phyloP scores from a whole-genome alignment of 2,329 filamentous ascomycete genomes.

The Pseudonectria buxi region DNA sequence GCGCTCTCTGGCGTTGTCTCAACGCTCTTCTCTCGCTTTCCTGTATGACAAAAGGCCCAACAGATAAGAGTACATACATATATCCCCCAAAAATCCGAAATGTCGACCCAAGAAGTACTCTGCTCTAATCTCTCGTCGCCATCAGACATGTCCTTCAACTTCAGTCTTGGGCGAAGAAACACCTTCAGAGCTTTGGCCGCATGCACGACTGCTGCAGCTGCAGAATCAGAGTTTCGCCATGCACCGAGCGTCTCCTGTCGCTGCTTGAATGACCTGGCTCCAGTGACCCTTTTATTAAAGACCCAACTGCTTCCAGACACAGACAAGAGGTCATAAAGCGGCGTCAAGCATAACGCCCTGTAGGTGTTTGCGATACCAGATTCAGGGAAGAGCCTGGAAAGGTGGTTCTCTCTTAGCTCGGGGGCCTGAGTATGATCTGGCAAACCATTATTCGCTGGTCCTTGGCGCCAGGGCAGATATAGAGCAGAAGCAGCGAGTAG shows the following conservation, averaged over 20 bases:
- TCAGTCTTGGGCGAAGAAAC: slow-evolving; percentile 31
- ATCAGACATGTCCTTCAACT: not conserved
- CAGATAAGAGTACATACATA: slow-evolving; percentile 53
- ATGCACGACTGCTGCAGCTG: slow-evolving; percentile 40
- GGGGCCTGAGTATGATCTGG: slow-evolving; percentile 17
- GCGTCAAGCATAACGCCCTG: slow-evolving; percentile 50
- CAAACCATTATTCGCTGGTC: slow-evolving; percentile 19
- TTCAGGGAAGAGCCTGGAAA: slow-evolving; percentile 37
- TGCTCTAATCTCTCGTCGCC: slow-evolving; percentile 6
- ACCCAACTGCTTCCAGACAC: slow-evolving; percentile 54
- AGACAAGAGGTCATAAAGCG: slow-evolving; percentile 50
- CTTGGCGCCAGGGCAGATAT: slow-evolving; percentile 30
- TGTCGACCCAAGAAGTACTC: slow-evolving; percentile 24
- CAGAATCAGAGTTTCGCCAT: slow-evolving; percentile 40
- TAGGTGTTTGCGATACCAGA: slow-evolving; percentile 46
- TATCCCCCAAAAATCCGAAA: slow-evolving; percentile 48
- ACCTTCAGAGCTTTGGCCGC: slow-evolving; percentile 45
- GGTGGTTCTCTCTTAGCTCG: slow-evolving; percentile 18
- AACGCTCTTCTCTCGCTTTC: slow-evolving; percentile 6
- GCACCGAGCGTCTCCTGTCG: slow-evolving; percentile 39
- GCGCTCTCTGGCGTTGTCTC: slow-evolving; percentile 12
- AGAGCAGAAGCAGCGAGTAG: slow-evolving; percentile 34
- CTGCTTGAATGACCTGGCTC: slow-evolving; percentile 36
- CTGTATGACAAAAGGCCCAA: slow-evolving; percentile 46
- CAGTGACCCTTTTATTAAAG: slow-evolving; percentile 47